phyloP scores from a whole-genome alignment of 257 asterid species.

The Petrea volubilis region DNA sequence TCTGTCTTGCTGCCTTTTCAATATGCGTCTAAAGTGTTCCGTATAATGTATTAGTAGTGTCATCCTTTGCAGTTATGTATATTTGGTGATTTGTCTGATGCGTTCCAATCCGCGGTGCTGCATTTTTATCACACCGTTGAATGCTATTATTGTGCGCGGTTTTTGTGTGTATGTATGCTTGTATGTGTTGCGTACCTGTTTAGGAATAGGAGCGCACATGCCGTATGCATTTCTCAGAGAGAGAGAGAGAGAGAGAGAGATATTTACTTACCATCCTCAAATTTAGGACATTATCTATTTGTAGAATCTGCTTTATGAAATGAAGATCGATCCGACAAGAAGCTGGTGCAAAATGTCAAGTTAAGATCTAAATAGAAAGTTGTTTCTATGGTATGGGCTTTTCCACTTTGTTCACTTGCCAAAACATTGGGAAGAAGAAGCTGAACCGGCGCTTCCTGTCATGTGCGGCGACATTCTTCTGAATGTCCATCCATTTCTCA shows the following conservation, averaged over 20 bases:
- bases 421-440: neutral
- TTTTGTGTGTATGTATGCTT: neutral
- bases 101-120: neutral
- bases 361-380: neutral
- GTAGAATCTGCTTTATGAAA: neutral
- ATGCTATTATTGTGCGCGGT: neutral
- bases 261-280: neutral
- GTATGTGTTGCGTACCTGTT: neutral
- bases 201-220: neutral
- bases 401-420: neutral
- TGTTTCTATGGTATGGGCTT: neutral
- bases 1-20: neutral
- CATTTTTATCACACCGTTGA: neutral
- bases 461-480: neutral
- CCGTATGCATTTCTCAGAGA: neutral
- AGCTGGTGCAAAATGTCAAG: neutral
- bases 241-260: no score
- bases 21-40: neutral
- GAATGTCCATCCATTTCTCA: neutral
- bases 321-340: constrained; percentile 8
- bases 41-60: neutral
- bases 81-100: neutral
- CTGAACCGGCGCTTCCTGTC: neutral
- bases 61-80: neutral
- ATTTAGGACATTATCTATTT: neutral